These are phyloP conservation scores for Cyberlindnera amylophila DNA, from an alignment of 805 yeast species.

Conservation along the genomic window DNA sequence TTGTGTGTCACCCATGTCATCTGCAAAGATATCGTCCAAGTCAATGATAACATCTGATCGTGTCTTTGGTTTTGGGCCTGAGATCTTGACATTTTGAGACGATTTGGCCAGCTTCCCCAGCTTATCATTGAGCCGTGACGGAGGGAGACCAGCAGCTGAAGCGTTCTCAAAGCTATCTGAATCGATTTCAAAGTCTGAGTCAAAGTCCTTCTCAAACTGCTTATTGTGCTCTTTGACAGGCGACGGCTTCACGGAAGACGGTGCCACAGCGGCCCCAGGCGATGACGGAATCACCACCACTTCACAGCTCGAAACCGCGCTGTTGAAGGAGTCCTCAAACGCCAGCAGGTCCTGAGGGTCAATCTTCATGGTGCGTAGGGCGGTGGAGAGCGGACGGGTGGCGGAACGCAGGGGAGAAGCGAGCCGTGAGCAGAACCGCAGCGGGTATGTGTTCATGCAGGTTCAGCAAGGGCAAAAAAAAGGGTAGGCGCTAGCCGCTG, in stretches of 20 bases:
- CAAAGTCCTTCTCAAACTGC: constrained; percentile 22
- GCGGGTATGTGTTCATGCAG: constrained; percentile 3
- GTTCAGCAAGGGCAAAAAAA: not conserved
- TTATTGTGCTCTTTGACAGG: constrained; percentile 14
- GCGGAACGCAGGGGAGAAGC: constrained; percentile 9
- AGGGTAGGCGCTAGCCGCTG: not conserved
- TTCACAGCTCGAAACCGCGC: too few relatives aligned
- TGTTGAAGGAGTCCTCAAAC: constrained; percentile 18
- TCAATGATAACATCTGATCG: not conserved
- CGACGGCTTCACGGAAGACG: constrained; percentile 2
- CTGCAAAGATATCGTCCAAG: constrained; percentile 14
- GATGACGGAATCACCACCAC: too few relatives aligned
- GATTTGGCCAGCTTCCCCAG: too few relatives aligned
- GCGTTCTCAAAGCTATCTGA: not conserved
- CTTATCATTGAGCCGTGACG: too few relatives aligned
- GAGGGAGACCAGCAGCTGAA: too few relatives aligned
- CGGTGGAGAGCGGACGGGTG: constrained; percentile 1
- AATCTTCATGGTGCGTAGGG: not conserved
- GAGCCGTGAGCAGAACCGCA: constrained; percentile 7
- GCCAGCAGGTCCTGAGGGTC: constrained; percentile 22
- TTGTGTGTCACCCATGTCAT: not conserved
- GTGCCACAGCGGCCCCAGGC: not conserved
- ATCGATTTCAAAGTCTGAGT: constrained; percentile 12
- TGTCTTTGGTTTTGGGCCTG: not conserved
- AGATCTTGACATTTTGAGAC: too few relatives aligned